A percentile compares a stretch with the other conserved stretches of the same genome.
phyloP scores from a whole-genome alignment of 2,329 filamentous ascomycete species.

The Xylaria sp. region DNA sequence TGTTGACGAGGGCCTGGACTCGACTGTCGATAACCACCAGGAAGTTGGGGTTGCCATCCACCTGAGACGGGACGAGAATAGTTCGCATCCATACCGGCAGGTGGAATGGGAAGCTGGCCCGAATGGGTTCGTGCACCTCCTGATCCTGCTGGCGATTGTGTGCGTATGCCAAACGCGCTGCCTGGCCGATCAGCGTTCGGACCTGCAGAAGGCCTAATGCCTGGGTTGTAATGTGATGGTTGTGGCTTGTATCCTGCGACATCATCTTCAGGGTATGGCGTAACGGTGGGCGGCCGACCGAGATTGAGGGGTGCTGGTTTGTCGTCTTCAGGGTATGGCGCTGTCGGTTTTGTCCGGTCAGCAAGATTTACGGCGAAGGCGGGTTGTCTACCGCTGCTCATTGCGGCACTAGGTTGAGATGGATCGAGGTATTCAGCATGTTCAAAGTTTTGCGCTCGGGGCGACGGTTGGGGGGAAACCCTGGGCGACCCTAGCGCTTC shows the following conservation, averaged over 20 bases:
- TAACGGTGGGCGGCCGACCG: constrained; percentile 57
- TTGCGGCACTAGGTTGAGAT: constrained; percentile 53
- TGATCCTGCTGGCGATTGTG: constrained; percentile 49
- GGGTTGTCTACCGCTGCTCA: constrained; percentile 54
- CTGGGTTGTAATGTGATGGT: constrained; percentile 56
- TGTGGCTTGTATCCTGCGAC: constrained; percentile 46
- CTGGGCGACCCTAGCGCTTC: constrained; percentile 54
- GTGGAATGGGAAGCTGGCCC: constrained; percentile 56
- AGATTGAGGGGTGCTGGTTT: constrained; percentile 61
- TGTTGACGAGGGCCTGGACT: constrained; percentile 51
- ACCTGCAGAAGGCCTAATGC: constrained; percentile 60
- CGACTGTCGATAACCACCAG: constrained; percentile 52
- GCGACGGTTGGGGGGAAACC: constrained; percentile 56
- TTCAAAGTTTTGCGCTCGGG: constrained; percentile 53
- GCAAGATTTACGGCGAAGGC: constrained; percentile 64
- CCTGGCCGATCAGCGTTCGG: constrained; percentile 60
- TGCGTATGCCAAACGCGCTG: constrained; percentile 66
- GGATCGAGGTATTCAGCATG: constrained; percentile 59
- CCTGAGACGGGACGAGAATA: constrained; percentile 57
- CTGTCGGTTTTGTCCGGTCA: constrained; percentile 63
- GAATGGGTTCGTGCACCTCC: constrained; percentile 58
- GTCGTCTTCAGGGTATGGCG: constrained; percentile 78
- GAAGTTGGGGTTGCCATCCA: constrained; percentile 57
- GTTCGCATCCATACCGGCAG: constrained; percentile 52
- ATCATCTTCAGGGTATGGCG: constrained; percentile 66